Evolutionary conservation across 306 rosid species (phyloP).

Genomic region (Vigna unguiculata): DNA sequence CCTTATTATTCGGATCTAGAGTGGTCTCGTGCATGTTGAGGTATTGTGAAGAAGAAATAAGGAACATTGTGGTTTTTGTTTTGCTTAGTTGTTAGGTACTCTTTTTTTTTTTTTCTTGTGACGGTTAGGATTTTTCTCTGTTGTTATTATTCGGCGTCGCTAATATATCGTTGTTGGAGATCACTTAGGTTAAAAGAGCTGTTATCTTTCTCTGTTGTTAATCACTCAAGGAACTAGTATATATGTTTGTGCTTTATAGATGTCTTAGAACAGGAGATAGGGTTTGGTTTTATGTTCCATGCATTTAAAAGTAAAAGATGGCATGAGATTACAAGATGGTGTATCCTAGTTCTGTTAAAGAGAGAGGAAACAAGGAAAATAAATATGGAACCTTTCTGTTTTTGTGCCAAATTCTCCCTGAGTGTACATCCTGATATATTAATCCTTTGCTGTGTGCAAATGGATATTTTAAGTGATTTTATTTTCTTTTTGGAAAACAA

Average conservation of each 20-base stretch:
- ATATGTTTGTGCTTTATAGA: too few relatives aligned
- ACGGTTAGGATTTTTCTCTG: not conserved
- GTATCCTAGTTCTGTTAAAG: too few relatives aligned
- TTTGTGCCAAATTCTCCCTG: too few relatives aligned
- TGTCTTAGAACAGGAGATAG: not conserved
- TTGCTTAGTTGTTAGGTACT: not conserved
- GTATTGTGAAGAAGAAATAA: constrained; percentile 14
- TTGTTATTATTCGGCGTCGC: too few relatives aligned
- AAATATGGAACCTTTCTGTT: too few relatives aligned
- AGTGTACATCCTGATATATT: not conserved
- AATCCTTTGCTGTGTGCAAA: not conserved
- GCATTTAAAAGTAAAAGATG: not conserved
- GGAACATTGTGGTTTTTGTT: not conserved
- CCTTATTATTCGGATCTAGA: constrained; percentile 1
- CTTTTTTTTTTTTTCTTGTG: not conserved
- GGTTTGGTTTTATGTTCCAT: not conserved
- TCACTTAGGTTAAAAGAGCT: not conserved
- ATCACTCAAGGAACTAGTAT: not conserved
- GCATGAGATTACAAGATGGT: not conserved
- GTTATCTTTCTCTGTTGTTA: not conserved
- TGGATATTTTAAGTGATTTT: not conserved
- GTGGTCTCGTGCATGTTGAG: not conserved
- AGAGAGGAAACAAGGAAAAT: too few relatives aligned
- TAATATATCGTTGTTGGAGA: not conserved
- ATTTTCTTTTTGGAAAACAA: not conserved